Conservation (phyloP, 164 flowering plant genomes). For the Cinnamomum chago region DNA sequence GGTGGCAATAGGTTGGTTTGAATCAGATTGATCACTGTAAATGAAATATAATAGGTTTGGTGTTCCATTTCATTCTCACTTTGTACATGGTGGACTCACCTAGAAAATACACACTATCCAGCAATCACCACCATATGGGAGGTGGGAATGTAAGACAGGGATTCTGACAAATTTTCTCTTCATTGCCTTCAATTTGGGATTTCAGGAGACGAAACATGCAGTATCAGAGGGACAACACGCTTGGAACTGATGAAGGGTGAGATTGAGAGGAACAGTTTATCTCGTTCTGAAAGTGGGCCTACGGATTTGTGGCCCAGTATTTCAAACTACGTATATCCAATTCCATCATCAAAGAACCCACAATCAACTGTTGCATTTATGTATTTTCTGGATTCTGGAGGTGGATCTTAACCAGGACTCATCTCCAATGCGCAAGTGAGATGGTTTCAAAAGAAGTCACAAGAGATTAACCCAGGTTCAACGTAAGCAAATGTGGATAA, state of each 20-base stretch:
- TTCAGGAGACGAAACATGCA: constrained; percentile 45
- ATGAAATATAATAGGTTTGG: no score
- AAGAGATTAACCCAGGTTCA: constrained; percentile 58
- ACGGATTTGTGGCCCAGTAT: constrained; percentile 79
- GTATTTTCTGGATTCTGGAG: constrained; percentile 58
- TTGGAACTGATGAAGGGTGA: constrained; percentile 58
- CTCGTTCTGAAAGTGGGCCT: constrained; percentile 63
- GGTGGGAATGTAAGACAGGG: no score
- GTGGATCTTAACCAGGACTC: constrained; percentile 49
- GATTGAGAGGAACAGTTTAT: constrained; percentile 33
- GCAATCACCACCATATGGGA: no score
- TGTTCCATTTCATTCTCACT: no score
- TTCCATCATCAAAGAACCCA: constrained; percentile 40
- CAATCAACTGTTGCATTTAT: constrained; percentile 38
- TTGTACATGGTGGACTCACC: no score
- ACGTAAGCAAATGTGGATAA: constrained; percentile 24
- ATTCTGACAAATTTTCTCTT: no score
- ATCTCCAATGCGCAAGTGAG: constrained; percentile 71
- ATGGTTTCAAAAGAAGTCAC: constrained; percentile 59
- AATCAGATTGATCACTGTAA: no score
- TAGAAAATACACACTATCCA: no score
- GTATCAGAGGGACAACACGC: constrained; percentile 62
- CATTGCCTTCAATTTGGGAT: constrained; percentile 1
- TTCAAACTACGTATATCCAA: constrained; percentile 67
- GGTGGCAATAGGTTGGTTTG: no score